These are phyloP conservation scores for Rasamsonia emersonii DNA, from an alignment of 2,329 filamentous ascomycete genomes.

Conservation along the genomic window DNA sequence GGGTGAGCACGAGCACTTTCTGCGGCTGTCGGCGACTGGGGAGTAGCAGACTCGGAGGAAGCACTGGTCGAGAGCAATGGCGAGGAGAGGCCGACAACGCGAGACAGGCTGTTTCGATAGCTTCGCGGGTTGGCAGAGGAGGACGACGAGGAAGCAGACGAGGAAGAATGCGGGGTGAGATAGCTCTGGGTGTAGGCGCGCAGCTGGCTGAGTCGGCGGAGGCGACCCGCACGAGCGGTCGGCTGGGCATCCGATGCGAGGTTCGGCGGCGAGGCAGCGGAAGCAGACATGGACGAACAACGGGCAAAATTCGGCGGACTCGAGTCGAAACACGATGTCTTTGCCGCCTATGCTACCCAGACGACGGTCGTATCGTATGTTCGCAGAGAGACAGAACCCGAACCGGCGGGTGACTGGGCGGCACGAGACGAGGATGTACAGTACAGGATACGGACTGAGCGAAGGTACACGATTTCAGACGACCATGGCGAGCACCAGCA, in stretches of 20 bases:
- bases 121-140: conserved; percentile 15
- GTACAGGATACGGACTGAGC: no score
- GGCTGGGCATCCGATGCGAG: conserved; percentile 18
- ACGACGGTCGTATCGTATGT: no score
- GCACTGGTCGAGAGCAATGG: conserved; percentile 18
- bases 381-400: no score
- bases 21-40: conserved; percentile 3
- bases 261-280: conserved; percentile 29
- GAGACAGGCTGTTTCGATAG: conserved; percentile 28
- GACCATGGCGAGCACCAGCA: no score
- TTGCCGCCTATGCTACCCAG: no score
- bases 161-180: conserved; percentile 15
- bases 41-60: conserved; percentile 4
- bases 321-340: no score
- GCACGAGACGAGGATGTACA: no score
- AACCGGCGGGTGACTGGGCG: no score
- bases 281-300: conserved; percentile 20
- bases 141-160: conserved; percentile 9
- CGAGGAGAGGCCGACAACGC: conserved; percentile 27
- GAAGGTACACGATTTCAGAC: no score
- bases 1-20: no score
- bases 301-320: no score
- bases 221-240: conserved; percentile 22
- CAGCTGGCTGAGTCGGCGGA: conserved; percentile 34
- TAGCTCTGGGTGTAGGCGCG: conserved; percentile 30